Evolutionary conservation across 2,329 filamentous ascomycete species (phyloP).

Genomic region (Beauveria rudraprayagi): DNA sequence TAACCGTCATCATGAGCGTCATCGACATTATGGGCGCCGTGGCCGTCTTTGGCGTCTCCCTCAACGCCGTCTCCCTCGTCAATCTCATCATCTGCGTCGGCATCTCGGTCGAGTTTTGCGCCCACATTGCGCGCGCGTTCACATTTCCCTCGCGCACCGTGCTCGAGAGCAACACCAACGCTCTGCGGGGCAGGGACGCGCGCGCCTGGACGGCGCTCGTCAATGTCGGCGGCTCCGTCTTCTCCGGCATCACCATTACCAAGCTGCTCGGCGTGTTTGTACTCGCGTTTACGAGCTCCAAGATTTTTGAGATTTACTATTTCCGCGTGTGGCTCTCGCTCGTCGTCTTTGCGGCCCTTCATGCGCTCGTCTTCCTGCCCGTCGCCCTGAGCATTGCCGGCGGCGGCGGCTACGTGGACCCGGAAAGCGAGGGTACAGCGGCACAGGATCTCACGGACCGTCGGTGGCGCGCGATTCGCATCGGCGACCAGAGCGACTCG

Average conservation of each 20-base stretch:
- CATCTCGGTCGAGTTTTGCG: conserved; percentile 95
- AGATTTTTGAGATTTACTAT: conserved; percentile 99
- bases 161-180: conserved; percentile 67
- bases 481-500: conserved; percentile 67
- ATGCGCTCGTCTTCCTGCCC: conserved; percentile 85
- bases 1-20: conserved; percentile 88
- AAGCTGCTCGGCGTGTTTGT: conserved; percentile 90
- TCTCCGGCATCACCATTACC: conserved; percentile 92
- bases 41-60: conserved; percentile 77
- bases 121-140: conserved; percentile 91
- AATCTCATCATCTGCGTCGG: conserved; percentile 96
- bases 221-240: conserved; percentile 89
- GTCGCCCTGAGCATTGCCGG: conserved; percentile 81
- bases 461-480: conserved; percentile 67
- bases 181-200: conserved; percentile 74
- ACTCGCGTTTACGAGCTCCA: conserved; percentile 87
- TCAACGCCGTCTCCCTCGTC: conserved; percentile 92
- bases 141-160: conserved; percentile 82
- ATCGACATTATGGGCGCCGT: conserved; percentile 93
- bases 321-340: conserved; percentile 94
- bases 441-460: conserved; percentile 81
- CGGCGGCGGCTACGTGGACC: conserved; percentile 80
- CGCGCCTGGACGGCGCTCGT: conserved; percentile 88
- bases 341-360: conserved; percentile 78
- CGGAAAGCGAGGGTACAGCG: conserved; percentile 77